Base-by-base conservation (phyloP, 2,329 filamentous ascomycete genomes). In the Cadophora sp. region DNA sequence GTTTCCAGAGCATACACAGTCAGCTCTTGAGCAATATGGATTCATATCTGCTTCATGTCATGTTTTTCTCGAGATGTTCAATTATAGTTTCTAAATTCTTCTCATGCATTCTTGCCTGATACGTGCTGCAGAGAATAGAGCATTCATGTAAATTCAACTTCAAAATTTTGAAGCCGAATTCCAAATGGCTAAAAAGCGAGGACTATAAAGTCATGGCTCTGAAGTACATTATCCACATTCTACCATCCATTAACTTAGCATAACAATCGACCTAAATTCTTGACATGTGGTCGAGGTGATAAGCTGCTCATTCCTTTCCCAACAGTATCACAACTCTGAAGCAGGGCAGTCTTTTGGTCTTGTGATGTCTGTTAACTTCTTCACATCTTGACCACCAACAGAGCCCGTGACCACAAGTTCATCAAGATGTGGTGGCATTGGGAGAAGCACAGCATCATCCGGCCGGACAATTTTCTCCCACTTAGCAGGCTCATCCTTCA, bases 291-390 rank as follows among this genome's bases (percentile, higher is more conserved):
- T 16, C 11, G 47, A 27, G 13, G 16, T 50, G 11, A 50, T 14
- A 50, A 6, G 20, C 20, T 3, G 47, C 47, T 22, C 27, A 30
- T 30, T 24, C 22, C 20, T 27, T 50, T 24, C 22, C 47, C 20
- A 13, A 24, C 22, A 16, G 20, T 6, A 24, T 50, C 47, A 50
- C 47, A 50, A 27, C 22, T 50, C 47, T 4, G 22, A 9, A 18
- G 47, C 47, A 50, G 47, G 47, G 22, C 47, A 50, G 47, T 50
- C 47, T 27, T 27, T 50, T 16, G 47, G 47, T 50, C 47, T 50
- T 14, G 47, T 50, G 47, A 50, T 50, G 11, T 27, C 47, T 14
- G 20, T 14, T 8, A 50, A 27, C 47, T 50, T 50, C 47, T 50
- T 50, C 47, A 50, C 20, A 24, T 27, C 8, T 14, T 14, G 22